A percentile compares a stretch with the other conserved stretches of the same genome.
phyloP scores from a whole-genome alignment of 1,284 basidiomycete genomes.

The Apiotrichum akiyoshidainum region DNA sequence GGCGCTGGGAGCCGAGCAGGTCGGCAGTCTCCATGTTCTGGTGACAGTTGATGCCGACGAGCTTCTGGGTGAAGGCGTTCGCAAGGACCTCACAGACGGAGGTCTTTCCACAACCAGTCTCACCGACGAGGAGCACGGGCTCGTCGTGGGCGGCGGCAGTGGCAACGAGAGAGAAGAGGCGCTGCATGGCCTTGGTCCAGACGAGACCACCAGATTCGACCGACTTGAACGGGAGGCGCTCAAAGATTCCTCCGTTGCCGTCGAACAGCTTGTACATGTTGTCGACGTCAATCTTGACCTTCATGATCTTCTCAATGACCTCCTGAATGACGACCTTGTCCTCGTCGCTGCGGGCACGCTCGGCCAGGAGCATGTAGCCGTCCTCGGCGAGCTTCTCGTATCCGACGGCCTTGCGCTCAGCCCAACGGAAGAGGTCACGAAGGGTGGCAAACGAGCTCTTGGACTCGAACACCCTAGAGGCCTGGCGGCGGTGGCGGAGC shows the following conservation, averaged over 20 bases:
- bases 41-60: slow-evolving; percentile 88
- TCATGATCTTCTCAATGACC: slow-evolving; percentile 87
- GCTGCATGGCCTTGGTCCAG: slow-evolving; percentile 91
- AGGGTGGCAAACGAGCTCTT: slow-evolving; percentile 96
- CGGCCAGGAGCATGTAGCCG: slow-evolving; percentile 96
- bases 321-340: slow-evolving; percentile 88
- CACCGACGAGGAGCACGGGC: slow-evolving; percentile 94
- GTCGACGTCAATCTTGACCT: slow-evolving; percentile 73
- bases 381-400: slow-evolving; percentile 93
- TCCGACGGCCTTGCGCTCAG: slow-evolving; percentile 77
- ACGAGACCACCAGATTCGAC: slow-evolving; percentile 57
- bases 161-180: slow-evolving; percentile 79
- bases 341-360: slow-evolving; percentile 77
- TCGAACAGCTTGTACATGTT: slow-evolving; percentile 65
- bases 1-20: slow-evolving; percentile 88
- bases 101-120: slow-evolving; percentile 97
- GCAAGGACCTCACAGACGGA: slow-evolving; percentile 92
- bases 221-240: slow-evolving; percentile 31
- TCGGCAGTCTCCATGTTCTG: slow-evolving; percentile 99
- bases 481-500: slow-evolving; percentile 86
- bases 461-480: slow-evolving; percentile 90
- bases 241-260: slow-evolving; percentile 50
- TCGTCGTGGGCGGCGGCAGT: slow-evolving; percentile 86
- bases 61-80: slow-evolving; percentile 60
- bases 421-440: slow-evolving; percentile 97